Base-by-base conservation (phyloP, 2,329 filamentous ascomycete genomes). In the Penicillium decumbens region DNA sequence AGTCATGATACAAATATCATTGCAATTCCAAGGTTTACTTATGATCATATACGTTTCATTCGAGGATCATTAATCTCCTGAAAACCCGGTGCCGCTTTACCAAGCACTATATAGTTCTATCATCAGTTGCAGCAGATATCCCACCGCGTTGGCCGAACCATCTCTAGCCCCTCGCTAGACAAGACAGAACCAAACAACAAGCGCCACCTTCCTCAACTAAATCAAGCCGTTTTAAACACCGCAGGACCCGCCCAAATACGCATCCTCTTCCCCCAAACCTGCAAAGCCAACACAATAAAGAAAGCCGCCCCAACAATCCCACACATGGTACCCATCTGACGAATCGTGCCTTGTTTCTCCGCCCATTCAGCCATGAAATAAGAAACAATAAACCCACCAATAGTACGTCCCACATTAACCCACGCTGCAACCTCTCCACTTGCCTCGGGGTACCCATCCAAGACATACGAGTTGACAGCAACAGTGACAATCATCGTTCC, bases 401-500 rank as follows among this genome's bases (percentile, higher is more conserved):
- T 57, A 0, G 75, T 77, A 1, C 78, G 65, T 1, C 70, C 72
- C 45, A 76, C 71, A 61, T 79, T 80, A 41, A 81, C 63, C 75
- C 76, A 79, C 0, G 75, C 73, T 6, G 73, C 73, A 2, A 80
- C 77, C 57, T 80, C 78, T 3, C 77, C 78, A n/a, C 72, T 74
- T 2, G 75, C 77, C 60, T 80, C 74, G 0, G 79, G 79, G 61
- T 81, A 82, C 54, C 69, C 71, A 63, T 81, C 78, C 6, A 81
- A 73, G 25, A 72, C 70, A 58, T 81, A 82, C 6, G 75, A 74
- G 50, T 72, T 77, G 25, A 80, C 64, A 1, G 75, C 77, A 3
- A 78, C 77, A 0, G 78, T 80, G 1, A 72, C 73, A 49, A 79
- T 72, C 76, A 80, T 81, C 61, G 80, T 74, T 1, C 78, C 78